Evolutionary conservation across 495 filamentous ascomycete species (phyloP), one percentile per base, ranked within the genome.

Genomic region (Aspergillus sparsus): DNA sequence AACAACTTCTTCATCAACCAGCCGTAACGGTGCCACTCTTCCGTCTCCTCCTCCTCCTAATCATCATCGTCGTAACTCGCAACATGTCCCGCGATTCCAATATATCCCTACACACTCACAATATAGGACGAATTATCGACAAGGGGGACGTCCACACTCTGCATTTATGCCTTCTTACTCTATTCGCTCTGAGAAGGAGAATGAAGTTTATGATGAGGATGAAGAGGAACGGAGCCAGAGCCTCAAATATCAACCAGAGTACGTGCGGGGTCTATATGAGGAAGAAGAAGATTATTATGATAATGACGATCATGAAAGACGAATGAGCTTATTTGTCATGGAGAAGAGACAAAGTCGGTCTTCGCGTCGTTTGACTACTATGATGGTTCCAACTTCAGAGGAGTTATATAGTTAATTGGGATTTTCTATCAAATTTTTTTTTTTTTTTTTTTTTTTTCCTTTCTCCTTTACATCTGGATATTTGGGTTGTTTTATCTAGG

Each of bases 321-420:
- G 16, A 49, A 18, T n/a, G 37, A 10, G 8, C 15, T 54, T 27
- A 33, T 55, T 5, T n/a, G 50, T 0, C 33, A 18, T 73, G 16
- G 69, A 73, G 58, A 69, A 66, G 53, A 71, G 62, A 50, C 54
- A 64, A 21, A 54, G 55, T 18, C 70, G 68, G n/a, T 44, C 63
- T 27, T 58, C 66, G 57, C 69, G 65, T 52, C 64, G 68, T 1
- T 64, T 78, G 73, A 77, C 74, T 44, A 61, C 72, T 53, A 63
- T 67, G 1, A 80, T 80, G 77, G 77, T 80, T 6, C 73, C 75
- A n/a, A 68, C 74, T 62, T 57, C 70, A 6, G 77, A 78, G 11
- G 73, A 77, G 18, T 67, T 78, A 13, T 78, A 74, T 62, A 69
- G 69, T 46, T 77, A 54, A 72, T 53, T 8, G 21, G 36, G 12